Conservation (phyloP, 805 yeast species). For the Starmerella bombi region DNA sequence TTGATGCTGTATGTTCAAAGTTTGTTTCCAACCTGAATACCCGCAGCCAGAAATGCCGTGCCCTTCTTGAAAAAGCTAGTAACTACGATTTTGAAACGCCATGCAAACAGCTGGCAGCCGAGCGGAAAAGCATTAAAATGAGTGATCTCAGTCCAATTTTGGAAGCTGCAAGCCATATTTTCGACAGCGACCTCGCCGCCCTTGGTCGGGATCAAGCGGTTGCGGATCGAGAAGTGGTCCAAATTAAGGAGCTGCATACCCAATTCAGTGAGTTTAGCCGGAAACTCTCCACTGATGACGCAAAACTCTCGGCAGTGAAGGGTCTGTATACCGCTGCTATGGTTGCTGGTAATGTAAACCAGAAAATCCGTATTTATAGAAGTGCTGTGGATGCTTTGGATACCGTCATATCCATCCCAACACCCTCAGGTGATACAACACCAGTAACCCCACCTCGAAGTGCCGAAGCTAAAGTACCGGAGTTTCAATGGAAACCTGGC, state of each 20-base stretch:
- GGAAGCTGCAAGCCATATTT: not conserved
- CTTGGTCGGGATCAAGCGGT: too few species aligned
- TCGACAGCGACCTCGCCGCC: too few species aligned
- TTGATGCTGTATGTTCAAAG: too few species aligned
- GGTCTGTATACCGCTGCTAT: not conserved
- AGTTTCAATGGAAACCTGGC: slow-evolving; percentile 7
- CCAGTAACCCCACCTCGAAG: not conserved
- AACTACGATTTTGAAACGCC: not conserved
- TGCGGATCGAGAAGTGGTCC: not conserved
- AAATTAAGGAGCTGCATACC: not conserved
- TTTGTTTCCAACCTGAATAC: not conserved
- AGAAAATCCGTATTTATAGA: not conserved
- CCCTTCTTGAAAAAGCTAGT: not conserved
- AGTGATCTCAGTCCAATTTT: not conserved
- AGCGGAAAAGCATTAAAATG: not conserved
- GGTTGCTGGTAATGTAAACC: not conserved
- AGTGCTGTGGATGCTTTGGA: too few species aligned
- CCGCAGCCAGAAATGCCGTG: not conserved
- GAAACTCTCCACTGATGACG: not conserved
- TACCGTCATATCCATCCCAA: too few species aligned
- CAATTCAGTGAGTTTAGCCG: not conserved
- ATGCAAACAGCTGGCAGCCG: not conserved
- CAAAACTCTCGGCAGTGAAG: not conserved
- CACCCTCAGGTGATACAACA: not conserved
- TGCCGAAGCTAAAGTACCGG: not conserved